Percentiles rank a stretch among this genome's conserved stretches.
phyloP scores from a whole-genome alignment of 805 yeast species.

The Grigorovia humatica region DNA sequence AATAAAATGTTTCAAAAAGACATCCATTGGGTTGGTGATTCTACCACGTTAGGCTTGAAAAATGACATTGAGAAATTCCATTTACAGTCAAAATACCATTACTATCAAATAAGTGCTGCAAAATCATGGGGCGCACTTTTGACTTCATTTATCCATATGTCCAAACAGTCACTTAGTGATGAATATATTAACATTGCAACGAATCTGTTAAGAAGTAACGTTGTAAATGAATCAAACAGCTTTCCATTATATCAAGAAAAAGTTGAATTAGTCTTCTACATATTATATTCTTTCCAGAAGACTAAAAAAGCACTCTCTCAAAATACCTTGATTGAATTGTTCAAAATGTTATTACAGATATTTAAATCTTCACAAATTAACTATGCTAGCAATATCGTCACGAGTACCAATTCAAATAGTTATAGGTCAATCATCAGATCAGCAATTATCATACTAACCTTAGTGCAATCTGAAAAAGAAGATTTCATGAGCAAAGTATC shows the following conservation, averaged over 20 bases:
- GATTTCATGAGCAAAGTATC: constrained; percentile 38
- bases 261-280: constrained; percentile 55
- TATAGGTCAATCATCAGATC: constrained; percentile 57
- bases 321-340: constrained; percentile 17
- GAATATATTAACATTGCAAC: constrained; percentile 34
- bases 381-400: constrained; percentile 34
- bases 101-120: constrained; percentile 59
- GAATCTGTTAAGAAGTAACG: constrained; percentile 38
- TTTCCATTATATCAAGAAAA: constrained; percentile 48
- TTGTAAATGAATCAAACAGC: constrained; percentile 43
- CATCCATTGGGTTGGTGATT: constrained; percentile 34
- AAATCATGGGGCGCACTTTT: constrained; percentile 72
- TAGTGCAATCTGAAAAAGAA: constrained; percentile 31
- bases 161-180: constrained; percentile 23
- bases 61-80: constrained; percentile 48
- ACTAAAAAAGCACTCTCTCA: constrained; percentile 15
- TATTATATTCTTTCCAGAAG: constrained; percentile 21
- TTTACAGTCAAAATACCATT: constrained; percentile 49
- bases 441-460: constrained; percentile 37
- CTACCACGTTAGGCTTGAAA: constrained; percentile 29
- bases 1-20: constrained; percentile 43
- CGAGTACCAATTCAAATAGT: constrained; percentile 29
- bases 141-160: constrained; percentile 49
- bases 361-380: constrained; percentile 41
- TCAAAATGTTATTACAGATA: constrained; percentile 24